Conservation (phyloP, 73 alveolate genomes). For the Chromera velia region DNA sequence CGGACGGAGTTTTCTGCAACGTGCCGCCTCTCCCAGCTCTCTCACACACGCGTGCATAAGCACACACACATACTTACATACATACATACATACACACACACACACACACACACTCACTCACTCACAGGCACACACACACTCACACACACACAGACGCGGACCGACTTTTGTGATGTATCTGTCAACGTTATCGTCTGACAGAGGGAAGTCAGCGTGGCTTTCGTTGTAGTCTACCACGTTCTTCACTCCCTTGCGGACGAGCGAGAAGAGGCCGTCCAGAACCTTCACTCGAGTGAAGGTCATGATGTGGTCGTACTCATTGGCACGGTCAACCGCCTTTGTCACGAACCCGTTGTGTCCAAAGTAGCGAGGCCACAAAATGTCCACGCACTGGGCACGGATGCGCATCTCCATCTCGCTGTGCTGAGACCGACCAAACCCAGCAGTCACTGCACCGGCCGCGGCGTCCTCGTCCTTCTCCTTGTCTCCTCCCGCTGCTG, state of each 20-base stretch:
- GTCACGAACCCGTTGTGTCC: too few relatives aligned
- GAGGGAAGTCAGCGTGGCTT: constrained; percentile 82
- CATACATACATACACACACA: neutral
- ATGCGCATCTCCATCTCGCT: too few relatives aligned
- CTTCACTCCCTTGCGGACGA: constrained; percentile 85
- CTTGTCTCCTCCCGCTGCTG: too few relatives aligned
- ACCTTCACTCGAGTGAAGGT: constrained; percentile 91
- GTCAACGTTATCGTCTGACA: constrained; percentile 38
- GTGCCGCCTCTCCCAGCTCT: too few relatives aligned
- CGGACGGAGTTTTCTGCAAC: too few relatives aligned
- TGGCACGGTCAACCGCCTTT: constrained; percentile 70
- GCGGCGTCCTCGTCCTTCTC: too few relatives aligned
- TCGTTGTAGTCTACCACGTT: constrained; percentile 88
- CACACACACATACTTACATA: neutral
- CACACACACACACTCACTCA: neutral
- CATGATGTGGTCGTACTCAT: constrained; percentile 84
- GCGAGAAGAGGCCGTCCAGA: constrained; percentile 85
- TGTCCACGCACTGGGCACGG: too few relatives aligned
- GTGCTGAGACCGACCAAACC: too few relatives aligned
- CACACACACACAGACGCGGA: neutral
- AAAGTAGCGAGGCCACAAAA: too few relatives aligned
- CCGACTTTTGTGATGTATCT: neutral
- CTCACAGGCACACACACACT: neutral
- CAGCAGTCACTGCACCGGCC: too few relatives aligned
- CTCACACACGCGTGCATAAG: neutral